A percentile compares a stretch with the other conserved stretches of the same genome.
These are phyloP conservation scores for Diutina rugosa DNA, from an alignment of 1,139 yeast genomes.

Conservation along the genomic window DNA sequence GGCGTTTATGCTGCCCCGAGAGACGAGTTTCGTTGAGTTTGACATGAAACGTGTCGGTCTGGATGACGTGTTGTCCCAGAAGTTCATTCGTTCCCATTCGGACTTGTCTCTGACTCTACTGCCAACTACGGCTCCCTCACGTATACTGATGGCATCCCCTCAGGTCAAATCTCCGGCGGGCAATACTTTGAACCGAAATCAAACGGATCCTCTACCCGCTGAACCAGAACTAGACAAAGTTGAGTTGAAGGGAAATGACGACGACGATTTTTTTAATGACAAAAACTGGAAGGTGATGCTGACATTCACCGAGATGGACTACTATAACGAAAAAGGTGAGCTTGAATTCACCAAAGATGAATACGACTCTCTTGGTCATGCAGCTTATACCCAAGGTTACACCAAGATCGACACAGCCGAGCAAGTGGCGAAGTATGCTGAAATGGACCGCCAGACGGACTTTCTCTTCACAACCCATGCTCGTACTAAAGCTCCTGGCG, in stretches of 20 bases:
- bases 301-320: slow-evolving; percentile 1
- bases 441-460: slow-evolving; percentile 72
- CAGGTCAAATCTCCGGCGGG: neutral
- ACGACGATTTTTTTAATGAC: neutral
- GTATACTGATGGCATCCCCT: neutral
- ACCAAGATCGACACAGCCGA: slow-evolving; percentile 83
- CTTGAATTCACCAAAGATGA: neutral
- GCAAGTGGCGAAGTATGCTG: slow-evolving; percentile 69
- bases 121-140: neutral
- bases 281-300: slow-evolving; percentile 1
- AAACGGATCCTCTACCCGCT: neutral
- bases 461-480: slow-evolving; percentile 39
- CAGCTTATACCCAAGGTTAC: slow-evolving; percentile 37
- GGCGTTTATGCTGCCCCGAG: neutral
- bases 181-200: neutral
- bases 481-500: neutral
- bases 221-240: neutral
- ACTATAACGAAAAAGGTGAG: neutral
- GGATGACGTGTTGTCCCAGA: neutral
- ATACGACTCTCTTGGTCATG: neutral
- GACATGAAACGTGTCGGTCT: neutral
- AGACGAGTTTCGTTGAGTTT: neutral
- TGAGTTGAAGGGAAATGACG: neutral
- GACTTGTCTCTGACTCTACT: neutral
- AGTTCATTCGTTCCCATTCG: neutral